Base-by-base conservation (phyloP, 1,284 basidiomycete species). In the Ustilago lituana region DNA sequence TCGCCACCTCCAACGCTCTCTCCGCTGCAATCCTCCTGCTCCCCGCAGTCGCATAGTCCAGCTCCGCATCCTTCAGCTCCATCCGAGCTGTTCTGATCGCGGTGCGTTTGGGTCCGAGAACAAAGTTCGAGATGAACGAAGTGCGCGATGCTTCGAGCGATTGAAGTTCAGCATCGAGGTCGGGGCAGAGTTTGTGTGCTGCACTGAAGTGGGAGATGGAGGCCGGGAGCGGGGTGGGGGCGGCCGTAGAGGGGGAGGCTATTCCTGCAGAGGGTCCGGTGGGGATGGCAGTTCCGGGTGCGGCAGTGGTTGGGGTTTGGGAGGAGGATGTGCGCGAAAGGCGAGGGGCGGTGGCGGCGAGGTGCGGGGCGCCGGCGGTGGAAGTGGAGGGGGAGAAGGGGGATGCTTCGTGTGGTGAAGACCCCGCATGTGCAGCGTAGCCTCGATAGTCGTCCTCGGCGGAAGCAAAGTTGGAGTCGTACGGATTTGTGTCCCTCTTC, bases 311-410 rank as follows among this genome's bases (percentile, higher is more conserved):
- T 4, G 63, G 57, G 1, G 56, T 60, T 29, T 66, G 63, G 2
- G 63, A 51, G 2, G 63, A 66, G 4, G 63, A 66, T 4, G 63
- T 66, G 24, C 63, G 63, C 27, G 63, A 66, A 2, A 66, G 44
- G 1, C 57, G 41, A 2, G 63, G 52, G 3, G 63, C 62, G 1
- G 49, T 4, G 3, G 63, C 62, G 1, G 49, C 5, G 1, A 64
- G 38, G 15, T 54, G 54, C 1, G 32, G 43, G 5, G 26, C 36
- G 6, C 36, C 37, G 1, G 46, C 45, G 8, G 41, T 48, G 4
- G 47, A 29, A 2, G 63, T 66, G 3, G 63, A 66, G 1, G 56
- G 62, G 2, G 62, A 55, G 32, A 43, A 65, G 2, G 63, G 56
- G 17, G 63, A 66, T 14, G 47, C 38, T 36, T 60, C 63, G 26